Evolutionary conservation across 148 eudicot genomes (phyloP), one percentile per base, ranked within the genome.

Genomic region (Talinum fruticosum): DNA sequence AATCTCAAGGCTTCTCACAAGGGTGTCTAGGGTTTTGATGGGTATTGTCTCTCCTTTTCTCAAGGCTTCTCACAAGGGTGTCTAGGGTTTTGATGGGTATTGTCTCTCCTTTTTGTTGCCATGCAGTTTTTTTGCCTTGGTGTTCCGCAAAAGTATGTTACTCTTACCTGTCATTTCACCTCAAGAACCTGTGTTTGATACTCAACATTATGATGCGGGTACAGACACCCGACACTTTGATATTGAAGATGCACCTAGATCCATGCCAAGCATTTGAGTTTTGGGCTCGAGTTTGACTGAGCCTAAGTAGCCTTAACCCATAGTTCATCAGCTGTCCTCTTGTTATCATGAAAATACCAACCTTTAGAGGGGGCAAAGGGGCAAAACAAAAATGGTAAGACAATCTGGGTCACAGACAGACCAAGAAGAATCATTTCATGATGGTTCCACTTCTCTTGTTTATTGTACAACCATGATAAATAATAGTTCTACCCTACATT

Each of bases 401-500:
- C 28, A 59, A 23, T 23, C 18, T 59, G 64, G 64, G 64, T 59
- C 29, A 59, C 2, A 59, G n/a, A 6, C 26, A 59, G 29, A 5
- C 41, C 73, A 71, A 24, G 73, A n/a, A 59, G 64, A 26, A 71
- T 41, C 30, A 71, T 71, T 49, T 24, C 49, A 41, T 71, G 73
- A 71, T 71, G 73, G 73, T 41, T 71, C 73, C 73, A 44, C 51
- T 41, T 71, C 64, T 8, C 54, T 71, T 44, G 73, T 71, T 71
- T 71, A 71, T 71, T 44, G 73, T 71, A 71, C 73, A 41, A 18
- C 29, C 64, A 59, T 59, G 13, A 59, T 59, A 6, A 59, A 23
- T 23, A 6, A n/a, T 59, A 23, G 10, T 59, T 54, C 28, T 23
- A 59, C 64, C 64, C 29, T 23, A 59, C 29, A n/a, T 59, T 59